phyloP scores from a whole-genome alignment of 176 grass and related monocot species.

The Alopecurus myosuroides region DNA sequence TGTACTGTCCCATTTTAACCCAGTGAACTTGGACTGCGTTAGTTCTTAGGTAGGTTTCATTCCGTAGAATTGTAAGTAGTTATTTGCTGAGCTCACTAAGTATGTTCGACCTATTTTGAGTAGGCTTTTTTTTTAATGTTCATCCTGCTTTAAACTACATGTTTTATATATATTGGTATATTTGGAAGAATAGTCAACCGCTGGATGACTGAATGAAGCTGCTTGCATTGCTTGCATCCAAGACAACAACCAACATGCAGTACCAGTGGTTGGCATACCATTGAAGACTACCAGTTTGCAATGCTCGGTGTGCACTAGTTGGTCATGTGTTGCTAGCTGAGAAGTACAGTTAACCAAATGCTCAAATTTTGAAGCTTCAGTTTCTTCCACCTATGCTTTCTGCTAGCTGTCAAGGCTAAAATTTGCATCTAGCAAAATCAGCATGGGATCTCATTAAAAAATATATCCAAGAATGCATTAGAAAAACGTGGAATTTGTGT shows the following conservation, averaged over 20 bases:
- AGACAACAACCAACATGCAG: not conserved
- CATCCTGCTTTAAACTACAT: not conserved
- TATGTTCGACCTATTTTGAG: not conserved
- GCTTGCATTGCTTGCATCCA: not conserved
- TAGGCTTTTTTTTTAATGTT: not conserved
- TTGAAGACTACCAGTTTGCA: not conserved
- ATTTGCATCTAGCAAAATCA: not conserved
- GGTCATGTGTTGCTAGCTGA: slow-evolving; percentile 9
- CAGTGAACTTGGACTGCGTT: not conserved
- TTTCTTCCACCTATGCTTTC: not conserved
- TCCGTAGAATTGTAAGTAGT: not conserved
- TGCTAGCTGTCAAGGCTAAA: not conserved
- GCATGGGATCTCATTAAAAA: not conserved
- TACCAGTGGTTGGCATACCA: not conserved
- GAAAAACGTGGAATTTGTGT: not conserved
- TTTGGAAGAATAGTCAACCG: not conserved
- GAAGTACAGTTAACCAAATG: not conserved
- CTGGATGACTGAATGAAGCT: not conserved
- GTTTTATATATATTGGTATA: not conserved
- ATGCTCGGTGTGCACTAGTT: not conserved
- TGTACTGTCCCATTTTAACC: not conserved
- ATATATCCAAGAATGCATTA: not conserved
- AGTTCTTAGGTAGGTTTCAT: not conserved
- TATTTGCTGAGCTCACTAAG: not conserved
- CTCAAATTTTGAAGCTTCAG: not conserved